Base-by-base conservation (phyloP, 1,284 basidiomycete species). In the Leccinum angustisporum region DNA sequence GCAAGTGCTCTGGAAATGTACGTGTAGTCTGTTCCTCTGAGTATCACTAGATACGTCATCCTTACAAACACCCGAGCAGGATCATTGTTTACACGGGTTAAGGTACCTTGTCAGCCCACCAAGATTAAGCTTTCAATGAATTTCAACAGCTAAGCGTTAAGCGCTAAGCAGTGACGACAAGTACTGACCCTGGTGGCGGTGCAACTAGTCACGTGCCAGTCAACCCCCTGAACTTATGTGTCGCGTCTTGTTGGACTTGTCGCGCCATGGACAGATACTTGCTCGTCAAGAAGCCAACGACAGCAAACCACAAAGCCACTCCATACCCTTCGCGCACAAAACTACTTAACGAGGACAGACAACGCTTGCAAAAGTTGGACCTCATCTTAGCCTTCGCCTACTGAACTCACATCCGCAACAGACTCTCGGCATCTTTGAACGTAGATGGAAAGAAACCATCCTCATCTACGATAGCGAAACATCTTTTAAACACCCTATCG, bases 401-500 rank as follows among this genome's bases (percentile, higher is more conserved):
- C 13, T 16, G 18, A 43, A 51, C 52, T 67, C 52, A 51, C 38
- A 40, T 27, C 14, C 57, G 7, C 59, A 25, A 60, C 56, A 73
- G 72, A 27, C 72, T 79, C 33, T 63, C 77, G 2, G 76, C 71
- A 50, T 77, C 75, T 30, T 64, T 77, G 58, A 63, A 66, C 56
- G 73, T 65, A 56, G 71, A 72, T 36, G 71, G 67, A 18, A 66
- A 65, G 58, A 78, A 78, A 61, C 74, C 77, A 6, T 82, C 81
- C n/a, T 71, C 77, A 1, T 70, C 78, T 34, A 75, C 78, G 14
- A 67, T 87, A 53, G 88, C 82, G 11, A 84, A 79, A 61, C 79
- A 83, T 62, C 71, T 91, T 16, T 70, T 91, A 57, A 79, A 73
- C 40, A 88, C 84, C 0, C 77, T 91, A 58, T 70, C 78, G 14